Base-by-base conservation (phyloP, 2,329 filamentous ascomycete genomes). In the Spiromastix sp. region DNA sequence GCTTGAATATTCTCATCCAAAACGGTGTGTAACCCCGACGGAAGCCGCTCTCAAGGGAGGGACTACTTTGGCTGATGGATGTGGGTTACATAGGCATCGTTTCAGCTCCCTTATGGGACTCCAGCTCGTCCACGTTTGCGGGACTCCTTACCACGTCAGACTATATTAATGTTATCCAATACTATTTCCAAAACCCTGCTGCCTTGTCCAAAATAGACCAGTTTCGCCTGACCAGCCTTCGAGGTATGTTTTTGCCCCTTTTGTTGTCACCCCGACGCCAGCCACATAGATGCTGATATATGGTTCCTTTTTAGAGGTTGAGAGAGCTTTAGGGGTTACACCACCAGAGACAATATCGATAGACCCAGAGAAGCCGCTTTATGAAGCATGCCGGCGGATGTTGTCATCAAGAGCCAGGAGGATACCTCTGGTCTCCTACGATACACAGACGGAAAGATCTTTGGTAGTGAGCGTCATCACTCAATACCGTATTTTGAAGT, bases 141-240 rank as follows among this genome's bases (percentile, higher is more conserved):
- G 91, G 91, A 25, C 74, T 98, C 32, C 71, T 98, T 46, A 98
- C 91, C 18, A 91, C 86, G 43, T 93, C 86, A 42, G 91, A 98
- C 63, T 98, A 91, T 59, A 93, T 98, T 64, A 98, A 98, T 54
- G 81, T 98, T 38, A 93, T 98, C 26, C 89, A 96, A 59, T 98
- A 98, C 63, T 96, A 98, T 68, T 95, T 86, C 70, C 87, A 96
- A 61, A 93, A 91, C 49, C 91, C 89, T 2, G 85, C 93, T 47
- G 82, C 87, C 39, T 74, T 96, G 42, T 77, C 79, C 46, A 79
- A 89, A 55, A 83, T 98, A 49, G 91, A 96, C 47, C 84, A 94
- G 59, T 95, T 98, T 58, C 80, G 85, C 30, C 66, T 98, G 42
- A 89, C 84, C 63, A 94, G 85, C 55, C 72, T 98, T 39, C 76